These are phyloP conservation scores for Potentilla sterilis DNA, from an alignment of 306 rosid species.

Conservation along the genomic window DNA sequence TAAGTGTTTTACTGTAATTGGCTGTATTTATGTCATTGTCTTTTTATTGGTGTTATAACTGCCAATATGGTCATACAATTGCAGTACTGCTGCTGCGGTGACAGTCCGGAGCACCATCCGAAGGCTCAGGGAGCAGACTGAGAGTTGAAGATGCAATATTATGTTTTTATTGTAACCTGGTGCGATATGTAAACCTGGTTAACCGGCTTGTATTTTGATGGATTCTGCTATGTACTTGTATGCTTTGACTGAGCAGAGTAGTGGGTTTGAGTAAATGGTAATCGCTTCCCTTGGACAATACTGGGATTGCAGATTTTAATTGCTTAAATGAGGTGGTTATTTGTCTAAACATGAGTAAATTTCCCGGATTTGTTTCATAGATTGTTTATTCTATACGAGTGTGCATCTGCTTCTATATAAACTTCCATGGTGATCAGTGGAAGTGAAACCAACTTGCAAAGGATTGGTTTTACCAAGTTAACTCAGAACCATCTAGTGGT, in stretches of 20 bases:
- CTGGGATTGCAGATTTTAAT: background rate
- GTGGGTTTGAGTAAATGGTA: background rate
- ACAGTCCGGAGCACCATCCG: constrained; percentile 72
- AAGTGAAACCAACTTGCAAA: background rate
- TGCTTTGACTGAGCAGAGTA: background rate
- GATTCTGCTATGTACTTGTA: background rate
- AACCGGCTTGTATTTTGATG: background rate
- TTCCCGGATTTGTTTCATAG: background rate
- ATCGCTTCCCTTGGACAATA: background rate
- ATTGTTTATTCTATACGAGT: background rate
- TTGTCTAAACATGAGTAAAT: background rate
- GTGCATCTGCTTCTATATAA: too few species aligned
- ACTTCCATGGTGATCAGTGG: background rate
- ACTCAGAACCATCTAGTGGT: background rate
- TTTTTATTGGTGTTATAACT: background rate
- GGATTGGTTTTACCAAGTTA: too few species aligned
- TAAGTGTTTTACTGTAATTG: constrained; percentile 15
- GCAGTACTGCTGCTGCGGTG: constrained; percentile 78
- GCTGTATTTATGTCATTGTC: background rate
- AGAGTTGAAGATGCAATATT: constrained; percentile 29
- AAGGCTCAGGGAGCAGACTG: constrained; percentile 86
- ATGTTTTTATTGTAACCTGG: constrained; percentile 8
- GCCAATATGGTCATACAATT: constrained; percentile 1
- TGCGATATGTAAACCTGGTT: background rate
- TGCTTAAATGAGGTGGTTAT: background rate